These are phyloP conservation scores for Boletus huronensis DNA, from an alignment of 768 basidiomycete species.

Conservation along the genomic window DNA sequence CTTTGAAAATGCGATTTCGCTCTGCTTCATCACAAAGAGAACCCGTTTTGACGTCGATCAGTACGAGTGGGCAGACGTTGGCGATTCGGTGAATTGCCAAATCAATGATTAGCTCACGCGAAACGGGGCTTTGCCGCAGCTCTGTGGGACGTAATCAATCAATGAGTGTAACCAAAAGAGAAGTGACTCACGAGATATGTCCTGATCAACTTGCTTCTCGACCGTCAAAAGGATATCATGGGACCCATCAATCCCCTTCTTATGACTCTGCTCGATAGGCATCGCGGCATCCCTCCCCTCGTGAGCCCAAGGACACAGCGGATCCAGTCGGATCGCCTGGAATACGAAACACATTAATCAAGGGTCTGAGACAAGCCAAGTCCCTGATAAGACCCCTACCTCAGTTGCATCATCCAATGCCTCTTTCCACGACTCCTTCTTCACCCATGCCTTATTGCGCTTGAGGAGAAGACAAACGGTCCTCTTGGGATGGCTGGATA, in stretches of 20 bases:
- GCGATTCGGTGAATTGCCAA: neutral
- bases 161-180: neutral
- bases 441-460: neutral
- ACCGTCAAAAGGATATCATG: neutral
- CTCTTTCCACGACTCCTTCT: neutral
- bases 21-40: neutral
- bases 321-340: neutral
- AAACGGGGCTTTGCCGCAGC: neutral
- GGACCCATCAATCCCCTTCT: neutral
- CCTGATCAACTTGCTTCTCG: neutral
- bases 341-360: neutral
- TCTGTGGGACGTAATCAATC: neutral
- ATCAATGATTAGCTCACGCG: neutral
- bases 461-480: neutral
- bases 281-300: neutral
- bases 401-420: neutral
- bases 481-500: neutral
- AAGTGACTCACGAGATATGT: neutral
- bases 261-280: neutral
- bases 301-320: neutral
- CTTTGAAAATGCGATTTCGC: neutral
- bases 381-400: neutral
- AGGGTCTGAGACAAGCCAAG: neutral
- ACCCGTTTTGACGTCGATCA: neutral
- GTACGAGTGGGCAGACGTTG: neutral